Evolutionary conservation across 805 yeast genomes (phyloP).

Genomic region (Candida insectalens): DNA sequence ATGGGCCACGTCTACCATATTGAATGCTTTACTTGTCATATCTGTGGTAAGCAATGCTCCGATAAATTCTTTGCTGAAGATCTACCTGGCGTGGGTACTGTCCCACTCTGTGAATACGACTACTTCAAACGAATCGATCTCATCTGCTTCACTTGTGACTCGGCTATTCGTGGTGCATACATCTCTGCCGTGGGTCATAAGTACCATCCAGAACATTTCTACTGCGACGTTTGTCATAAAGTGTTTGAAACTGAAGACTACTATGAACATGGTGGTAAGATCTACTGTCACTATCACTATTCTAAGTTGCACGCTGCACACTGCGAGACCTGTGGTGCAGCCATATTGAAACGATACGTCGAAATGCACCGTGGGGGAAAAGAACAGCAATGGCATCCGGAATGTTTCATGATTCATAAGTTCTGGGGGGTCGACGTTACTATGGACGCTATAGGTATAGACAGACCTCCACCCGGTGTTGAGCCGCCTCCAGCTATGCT

Average conservation of each 20-base stretch:
- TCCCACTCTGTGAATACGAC: slow-evolving; percentile 83
- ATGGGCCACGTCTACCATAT: slow-evolving; percentile 73
- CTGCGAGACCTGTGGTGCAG: slow-evolving; percentile 89
- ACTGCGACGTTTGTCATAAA: slow-evolving; percentile 77
- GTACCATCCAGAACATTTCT: slow-evolving; percentile 92
- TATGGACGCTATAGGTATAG: slow-evolving; percentile 45
- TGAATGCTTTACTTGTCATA: slow-evolving; percentile 78
- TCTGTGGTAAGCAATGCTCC: slow-evolving; percentile 74
- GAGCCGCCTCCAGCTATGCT: slow-evolving; percentile 32
- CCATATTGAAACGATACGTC: slow-evolving; percentile 89
- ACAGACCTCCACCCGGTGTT: too few species aligned
- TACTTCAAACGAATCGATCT: slow-evolving; percentile 79
- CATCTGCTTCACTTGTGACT: slow-evolving; percentile 79
- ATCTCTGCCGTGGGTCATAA: slow-evolving; percentile 88
- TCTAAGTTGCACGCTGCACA: slow-evolving; percentile 76
- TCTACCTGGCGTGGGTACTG: slow-evolving; percentile 17
- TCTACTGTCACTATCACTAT: slow-evolving; percentile 89
- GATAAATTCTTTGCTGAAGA: slow-evolving; percentile 85
- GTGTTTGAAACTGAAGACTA: slow-evolving; percentile 91
- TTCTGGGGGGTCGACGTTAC: slow-evolving; percentile 87
- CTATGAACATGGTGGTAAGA: slow-evolving; percentile 72
- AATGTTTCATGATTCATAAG: slow-evolving; percentile 95
- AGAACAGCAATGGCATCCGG: slow-evolving; percentile 98
- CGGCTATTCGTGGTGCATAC: slow-evolving; percentile 84
- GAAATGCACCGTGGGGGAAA: slow-evolving; percentile 86